Conservation (phyloP, 441 rosid species). For the Hura crepitans region DNA sequence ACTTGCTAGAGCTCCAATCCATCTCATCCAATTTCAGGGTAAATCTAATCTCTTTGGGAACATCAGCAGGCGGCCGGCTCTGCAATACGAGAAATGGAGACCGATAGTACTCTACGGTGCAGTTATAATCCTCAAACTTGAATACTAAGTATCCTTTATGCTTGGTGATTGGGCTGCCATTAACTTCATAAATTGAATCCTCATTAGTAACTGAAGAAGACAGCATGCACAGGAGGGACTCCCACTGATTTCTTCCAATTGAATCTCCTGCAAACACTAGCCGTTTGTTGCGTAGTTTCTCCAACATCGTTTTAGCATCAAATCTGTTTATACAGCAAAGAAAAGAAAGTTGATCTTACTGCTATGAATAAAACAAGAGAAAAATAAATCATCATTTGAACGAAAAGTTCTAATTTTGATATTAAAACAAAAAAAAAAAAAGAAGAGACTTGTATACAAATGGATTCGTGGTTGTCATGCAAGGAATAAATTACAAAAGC, state of each 20-base stretch:
- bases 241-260: slow-evolving; percentile 95
- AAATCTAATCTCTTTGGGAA: slow-evolving; percentile 46
- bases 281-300: slow-evolving; percentile 63
- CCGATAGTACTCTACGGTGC: slow-evolving; percentile 85
- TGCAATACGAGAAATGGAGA: slow-evolving; percentile 83
- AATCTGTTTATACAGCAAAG: slow-evolving; percentile 43
- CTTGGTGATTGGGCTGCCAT: slow-evolving; percentile 82
- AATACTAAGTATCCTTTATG: slow-evolving; percentile 86
- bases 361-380: not conserved
- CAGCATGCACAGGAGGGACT: slow-evolving; percentile 77
- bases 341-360: not conserved
- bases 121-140: slow-evolving; percentile 75
- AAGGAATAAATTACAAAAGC: not conserved
- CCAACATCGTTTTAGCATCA: slow-evolving; percentile 67
- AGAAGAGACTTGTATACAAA: too few species aligned
- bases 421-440: not conserved
- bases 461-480: not conserved
- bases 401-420: not conserved
- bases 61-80: slow-evolving; percentile 68
- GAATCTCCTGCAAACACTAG: slow-evolving; percentile 86
- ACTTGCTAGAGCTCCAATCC: slow-evolving; percentile 71
- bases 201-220: slow-evolving; percentile 62
- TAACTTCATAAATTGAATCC: slow-evolving; percentile 67
- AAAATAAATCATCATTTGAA: not conserved
- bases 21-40: slow-evolving; percentile 73